These are phyloP conservation scores for Coniochaeta sp. DNA, from an alignment of 2,329 filamentous ascomycete species.

Conservation along the genomic window DNA sequence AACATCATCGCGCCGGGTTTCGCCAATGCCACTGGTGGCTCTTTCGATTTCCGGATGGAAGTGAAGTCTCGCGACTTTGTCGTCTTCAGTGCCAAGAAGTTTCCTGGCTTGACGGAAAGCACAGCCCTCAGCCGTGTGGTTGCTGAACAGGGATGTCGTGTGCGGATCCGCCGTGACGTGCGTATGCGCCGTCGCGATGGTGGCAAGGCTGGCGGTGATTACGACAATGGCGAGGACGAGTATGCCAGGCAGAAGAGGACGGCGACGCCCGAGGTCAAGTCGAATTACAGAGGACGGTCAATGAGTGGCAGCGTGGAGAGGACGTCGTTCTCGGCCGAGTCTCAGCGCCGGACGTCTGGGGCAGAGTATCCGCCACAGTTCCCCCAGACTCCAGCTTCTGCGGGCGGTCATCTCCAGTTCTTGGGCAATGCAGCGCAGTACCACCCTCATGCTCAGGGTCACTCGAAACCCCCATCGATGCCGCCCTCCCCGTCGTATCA, in stretches of 20 bases:
- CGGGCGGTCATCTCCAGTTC: conserved; percentile 18
- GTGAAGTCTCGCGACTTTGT: conserved; percentile 82
- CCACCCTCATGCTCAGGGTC: conserved; percentile 13
- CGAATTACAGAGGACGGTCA: conserved; percentile 21
- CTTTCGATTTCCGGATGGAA: conserved; percentile 81
- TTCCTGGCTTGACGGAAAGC: conserved; percentile 86
- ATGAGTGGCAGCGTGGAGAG: conserved; percentile 22
- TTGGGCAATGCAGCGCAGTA: conserved; percentile 16
- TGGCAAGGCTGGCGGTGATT: conserved; percentile 20
- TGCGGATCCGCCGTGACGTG: conserved; percentile 81
- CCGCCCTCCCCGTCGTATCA: conserved; percentile 24
- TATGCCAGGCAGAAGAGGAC: conserved; percentile 21
- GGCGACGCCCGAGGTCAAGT: conserved; percentile 20
- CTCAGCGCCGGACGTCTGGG: conserved; percentile 22
- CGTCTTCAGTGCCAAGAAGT: conserved; percentile 97
- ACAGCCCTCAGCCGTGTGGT: conserved; percentile 83
- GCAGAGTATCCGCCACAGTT: conserved; percentile 22
- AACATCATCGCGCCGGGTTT: conserved; percentile 22
- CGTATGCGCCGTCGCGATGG: conserved; percentile 43
- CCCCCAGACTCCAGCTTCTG: conserved; percentile 11
- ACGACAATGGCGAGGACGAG: conserved; percentile 20
- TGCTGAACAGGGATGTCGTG: conserved; percentile 92
- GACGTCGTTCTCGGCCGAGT: conserved; percentile 19
- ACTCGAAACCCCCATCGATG: conserved; percentile 18
- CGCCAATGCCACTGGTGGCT: conserved; percentile 28